Evolutionary conservation across 768 basidiomycete genomes (phyloP).

Genomic region (Boletales sp.): DNA sequence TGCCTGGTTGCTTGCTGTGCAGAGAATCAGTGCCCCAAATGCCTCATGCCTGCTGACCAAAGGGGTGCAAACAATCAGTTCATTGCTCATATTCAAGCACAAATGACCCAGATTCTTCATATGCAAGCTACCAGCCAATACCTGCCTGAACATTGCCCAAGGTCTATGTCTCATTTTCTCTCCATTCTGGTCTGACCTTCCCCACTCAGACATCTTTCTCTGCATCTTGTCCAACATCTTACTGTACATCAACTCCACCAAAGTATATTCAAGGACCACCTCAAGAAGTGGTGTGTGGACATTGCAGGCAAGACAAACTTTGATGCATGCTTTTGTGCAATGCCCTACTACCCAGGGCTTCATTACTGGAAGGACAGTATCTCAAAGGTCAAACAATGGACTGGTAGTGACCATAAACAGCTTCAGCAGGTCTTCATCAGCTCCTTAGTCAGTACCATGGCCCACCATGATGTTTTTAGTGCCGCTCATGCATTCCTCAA

Average conservation of each 20-base stretch:
- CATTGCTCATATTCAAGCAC: too few species aligned
- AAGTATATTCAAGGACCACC: background rate
- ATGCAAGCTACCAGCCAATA: too few species aligned
- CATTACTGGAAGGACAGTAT: background rate
- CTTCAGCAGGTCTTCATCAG: background rate
- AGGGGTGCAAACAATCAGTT: too few species aligned
- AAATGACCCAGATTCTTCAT: too few species aligned
- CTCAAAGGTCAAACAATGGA: background rate
- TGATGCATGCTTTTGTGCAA: background rate
- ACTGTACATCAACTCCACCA: slow-evolving; percentile 5
- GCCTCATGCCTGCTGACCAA: too few species aligned
- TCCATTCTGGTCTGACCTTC: slow-evolving; percentile 1
- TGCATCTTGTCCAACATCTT: background rate
- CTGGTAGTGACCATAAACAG: background rate
- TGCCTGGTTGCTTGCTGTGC: background rate
- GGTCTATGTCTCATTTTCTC: background rate
- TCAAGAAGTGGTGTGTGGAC: background rate
- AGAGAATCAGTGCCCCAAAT: too few species aligned
- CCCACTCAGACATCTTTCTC: background rate
- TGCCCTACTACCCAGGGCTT: background rate
- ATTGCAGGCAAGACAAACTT: background rate
- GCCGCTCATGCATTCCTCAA: background rate
- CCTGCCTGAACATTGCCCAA: background rate
- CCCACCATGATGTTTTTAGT: too few species aligned
- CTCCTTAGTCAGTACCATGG: background rate